These are phyloP conservation scores for Chlorella sorokiniana DNA, from an alignment of 139 green algal species.

Conservation along the genomic window DNA sequence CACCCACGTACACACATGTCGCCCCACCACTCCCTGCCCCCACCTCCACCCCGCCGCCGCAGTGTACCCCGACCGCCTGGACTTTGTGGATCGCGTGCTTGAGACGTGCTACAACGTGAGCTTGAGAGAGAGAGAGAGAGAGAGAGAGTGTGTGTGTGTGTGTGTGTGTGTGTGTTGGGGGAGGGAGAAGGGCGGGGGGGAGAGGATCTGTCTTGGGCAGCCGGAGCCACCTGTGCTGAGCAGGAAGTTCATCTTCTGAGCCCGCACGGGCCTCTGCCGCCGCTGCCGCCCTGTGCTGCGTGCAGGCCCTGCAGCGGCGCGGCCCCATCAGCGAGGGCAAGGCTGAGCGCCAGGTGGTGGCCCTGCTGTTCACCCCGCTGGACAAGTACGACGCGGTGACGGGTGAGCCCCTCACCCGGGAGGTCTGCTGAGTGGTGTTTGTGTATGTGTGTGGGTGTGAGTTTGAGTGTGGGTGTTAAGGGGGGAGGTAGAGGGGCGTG, in stretches of 20 bases:
- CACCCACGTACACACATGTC: neutral
- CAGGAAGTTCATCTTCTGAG: no score
- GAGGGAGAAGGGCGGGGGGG: no score
- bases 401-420: no score
- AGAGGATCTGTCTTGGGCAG: no score
- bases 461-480: no score
- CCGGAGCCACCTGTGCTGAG: no score
- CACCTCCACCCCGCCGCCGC: no score
- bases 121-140: no score
- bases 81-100: constrained; percentile 76
- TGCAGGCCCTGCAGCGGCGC: constrained; percentile 37
- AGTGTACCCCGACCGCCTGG: constrained; percentile 72
- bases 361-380: constrained; percentile 84
- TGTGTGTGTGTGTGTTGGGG: neutral
- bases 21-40: neutral
- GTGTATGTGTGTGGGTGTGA: no score
- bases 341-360: constrained; percentile 81
- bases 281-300: neutral
- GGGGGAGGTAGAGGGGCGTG: no score
- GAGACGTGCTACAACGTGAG: constrained; percentile 52
- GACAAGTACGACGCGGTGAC: constrained; percentile 78
- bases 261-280: neutral
- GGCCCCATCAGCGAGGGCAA: constrained; percentile 49
- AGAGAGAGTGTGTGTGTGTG: neutral
- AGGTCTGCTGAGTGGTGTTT: no score